These are phyloP conservation scores for Phenoliferia sp. DNA, from an alignment of 1,284 basidiomycete species.

Conservation along the genomic window DNA sequence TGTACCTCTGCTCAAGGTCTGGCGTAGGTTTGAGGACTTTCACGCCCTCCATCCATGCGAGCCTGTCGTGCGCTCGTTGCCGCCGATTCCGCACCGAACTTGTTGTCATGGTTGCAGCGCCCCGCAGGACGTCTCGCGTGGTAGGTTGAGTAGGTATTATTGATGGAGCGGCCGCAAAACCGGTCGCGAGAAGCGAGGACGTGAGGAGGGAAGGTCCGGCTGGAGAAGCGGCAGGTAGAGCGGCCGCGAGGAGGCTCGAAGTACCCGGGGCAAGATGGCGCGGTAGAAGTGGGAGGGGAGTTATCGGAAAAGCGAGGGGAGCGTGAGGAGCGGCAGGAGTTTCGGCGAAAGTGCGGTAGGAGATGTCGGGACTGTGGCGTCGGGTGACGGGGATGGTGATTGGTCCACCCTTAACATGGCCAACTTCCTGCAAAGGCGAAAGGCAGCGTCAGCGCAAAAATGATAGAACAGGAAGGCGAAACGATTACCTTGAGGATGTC, in stretches of 20 bases:
- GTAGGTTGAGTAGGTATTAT: neutral
- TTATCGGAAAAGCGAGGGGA: slow-evolving; percentile 6
- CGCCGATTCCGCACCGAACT: slow-evolving; percentile 17
- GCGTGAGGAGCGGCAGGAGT: slow-evolving; percentile 13
- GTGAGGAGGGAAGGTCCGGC: slow-evolving; percentile 20
- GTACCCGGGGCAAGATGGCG: slow-evolving; percentile 8
- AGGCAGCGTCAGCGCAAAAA: slow-evolving; percentile 17
- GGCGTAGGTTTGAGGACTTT: slow-evolving; percentile 20
- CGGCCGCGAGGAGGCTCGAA: slow-evolving; percentile 2
- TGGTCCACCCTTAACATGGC: slow-evolving; percentile 49
- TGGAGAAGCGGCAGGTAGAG: slow-evolving; percentile 18
- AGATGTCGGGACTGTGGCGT: slow-evolving; percentile 32
- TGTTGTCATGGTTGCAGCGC: slow-evolving; percentile 28
- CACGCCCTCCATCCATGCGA: slow-evolving; percentile 39
- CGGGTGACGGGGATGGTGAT: slow-evolving; percentile 52
- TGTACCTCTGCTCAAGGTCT: slow-evolving; percentile 3
- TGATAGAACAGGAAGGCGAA: neutral
- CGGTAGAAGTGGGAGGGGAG: neutral
- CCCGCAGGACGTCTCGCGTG: neutral
- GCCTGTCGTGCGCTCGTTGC: slow-evolving; percentile 31
- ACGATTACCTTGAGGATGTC: slow-evolving; percentile 60
- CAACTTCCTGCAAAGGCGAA: slow-evolving; percentile 40
- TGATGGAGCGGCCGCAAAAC: slow-evolving; percentile 1
- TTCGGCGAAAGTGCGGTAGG: slow-evolving; percentile 27
- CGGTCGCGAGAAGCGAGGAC: slow-evolving; percentile 19